Evolutionary conservation across 129 eudicot genomes (phyloP), one percentile per base, ranked within the genome.

Genomic region (Glebionis coronaria): DNA sequence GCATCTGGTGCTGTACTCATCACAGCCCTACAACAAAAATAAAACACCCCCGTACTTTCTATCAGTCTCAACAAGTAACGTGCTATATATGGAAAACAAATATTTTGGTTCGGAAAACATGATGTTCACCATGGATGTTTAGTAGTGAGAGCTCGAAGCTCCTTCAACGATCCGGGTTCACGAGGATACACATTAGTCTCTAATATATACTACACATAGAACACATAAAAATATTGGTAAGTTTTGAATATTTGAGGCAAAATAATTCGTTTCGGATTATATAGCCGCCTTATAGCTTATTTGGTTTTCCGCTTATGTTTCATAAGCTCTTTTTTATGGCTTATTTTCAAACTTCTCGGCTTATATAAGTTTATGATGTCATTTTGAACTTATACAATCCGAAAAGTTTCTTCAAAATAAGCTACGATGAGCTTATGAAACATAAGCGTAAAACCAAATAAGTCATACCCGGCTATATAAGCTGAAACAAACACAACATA

Each of bases 181-280:
- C 86, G 82, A 4, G 95, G 91, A 56, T 84, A 84, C n/a, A 88
- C 95, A 50, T 75, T 84, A 11, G 79, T 79, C 65, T 79, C 79
- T 12, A 83, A 19, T 31, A 82, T 47, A 64, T 88, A 88, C 88
- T 87, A 55, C 73, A 70, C 12, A 21, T 6, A 25, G 40, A 25
- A 0, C 13, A 47, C 57, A 16, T 16, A 13, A 56, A 25, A 20
- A n/a, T 23, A 10, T 8, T n/a, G 28, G 31, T 18, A 4, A 50
- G 57, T 14, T 70, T 45, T 27, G 15, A 13, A 55, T 56, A 54
- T 16, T 29, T 44, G 38, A 60, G 15, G 38, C 42, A 6, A 35
- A 7, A 35, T 35, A 9, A 35, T 4, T 4, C 5, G 38, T 29
- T 29, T 29, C 4, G 5, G 38, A 6, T 29, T 29, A 29, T 29